Percentiles rank a stretch among this genome's conserved stretches.
phyloP scores from a whole-genome alignment of 164 flowering plant species.

The Santalum album region DNA sequence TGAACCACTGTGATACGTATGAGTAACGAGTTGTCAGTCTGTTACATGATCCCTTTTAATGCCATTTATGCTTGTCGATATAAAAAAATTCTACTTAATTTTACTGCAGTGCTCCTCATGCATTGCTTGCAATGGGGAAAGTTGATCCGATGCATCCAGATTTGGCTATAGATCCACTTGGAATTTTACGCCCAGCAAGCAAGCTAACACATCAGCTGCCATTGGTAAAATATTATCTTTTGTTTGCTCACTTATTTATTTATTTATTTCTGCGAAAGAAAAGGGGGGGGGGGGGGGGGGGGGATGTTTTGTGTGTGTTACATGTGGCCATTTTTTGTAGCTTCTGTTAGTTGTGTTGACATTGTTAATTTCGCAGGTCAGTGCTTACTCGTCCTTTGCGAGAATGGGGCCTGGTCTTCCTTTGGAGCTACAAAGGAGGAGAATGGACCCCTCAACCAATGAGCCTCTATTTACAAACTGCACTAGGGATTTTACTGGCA shows the following conservation, averaged over 20 bases:
- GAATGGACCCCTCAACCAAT: constrained; percentile 80
- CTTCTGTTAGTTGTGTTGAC: too few relatives aligned
- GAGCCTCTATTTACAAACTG: constrained; percentile 92
- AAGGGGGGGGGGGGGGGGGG: too few relatives aligned
- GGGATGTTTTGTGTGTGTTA: too few relatives aligned
- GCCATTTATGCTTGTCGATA: too few relatives aligned
- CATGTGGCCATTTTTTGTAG: too few relatives aligned
- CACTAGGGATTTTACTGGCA: constrained; percentile 92
- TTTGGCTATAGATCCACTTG: constrained; percentile 70
- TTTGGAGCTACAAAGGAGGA: constrained; percentile 72
- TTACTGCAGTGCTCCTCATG: constrained; percentile 86
- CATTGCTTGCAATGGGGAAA: constrained; percentile 90
- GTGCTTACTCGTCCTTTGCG: constrained; percentile 95
- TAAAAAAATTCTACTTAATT: constrained; percentile 11
- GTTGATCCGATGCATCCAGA: constrained; percentile 89
- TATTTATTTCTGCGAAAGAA: too few relatives aligned
- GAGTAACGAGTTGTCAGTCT: too few relatives aligned
- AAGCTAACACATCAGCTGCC: constrained; percentile 88
- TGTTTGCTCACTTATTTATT: too few relatives aligned
- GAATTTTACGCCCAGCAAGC: constrained; percentile 68
- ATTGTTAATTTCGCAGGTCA: constrained; percentile 47
- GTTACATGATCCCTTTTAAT: too few relatives aligned
- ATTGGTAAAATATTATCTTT: constrained; percentile 41
- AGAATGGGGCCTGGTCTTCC: constrained; percentile 65
- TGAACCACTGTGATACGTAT: too few relatives aligned